Evolutionary conservation across 257 asterid species (phyloP).

Genomic region (Nemophila menziesii): DNA sequence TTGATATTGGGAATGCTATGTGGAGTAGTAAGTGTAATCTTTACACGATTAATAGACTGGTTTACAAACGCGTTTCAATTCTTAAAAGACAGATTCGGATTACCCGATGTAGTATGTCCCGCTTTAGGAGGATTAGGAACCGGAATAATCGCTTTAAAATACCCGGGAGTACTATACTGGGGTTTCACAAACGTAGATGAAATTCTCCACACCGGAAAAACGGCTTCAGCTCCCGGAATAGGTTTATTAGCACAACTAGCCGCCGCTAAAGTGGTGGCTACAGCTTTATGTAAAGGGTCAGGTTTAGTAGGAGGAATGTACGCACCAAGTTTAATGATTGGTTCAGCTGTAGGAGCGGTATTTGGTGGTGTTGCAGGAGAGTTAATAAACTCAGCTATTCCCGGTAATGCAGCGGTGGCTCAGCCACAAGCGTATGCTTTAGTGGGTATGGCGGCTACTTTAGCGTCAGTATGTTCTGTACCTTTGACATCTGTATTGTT

Average conservation of each 20-base stretch:
- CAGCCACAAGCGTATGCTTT: constrained; percentile 98
- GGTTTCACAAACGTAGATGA: constrained; percentile 97
- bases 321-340: constrained; percentile 99
- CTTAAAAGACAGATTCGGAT: constrained; percentile 55
- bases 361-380: constrained; percentile 95
- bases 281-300: constrained; percentile 90
- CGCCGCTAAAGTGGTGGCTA: constrained; percentile 91
- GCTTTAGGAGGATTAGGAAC: constrained; percentile 98
- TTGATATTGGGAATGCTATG: constrained; percentile 93
- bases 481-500: constrained; percentile 93
- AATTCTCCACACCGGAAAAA: constrained; percentile 91
- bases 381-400: constrained; percentile 83
- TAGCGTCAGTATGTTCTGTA: constrained; percentile 92
- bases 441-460: constrained; percentile 99
- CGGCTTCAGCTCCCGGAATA: constrained; percentile 98
- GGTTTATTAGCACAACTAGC: constrained; percentile 84
- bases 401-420: constrained; percentile 92
- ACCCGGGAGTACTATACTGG: constrained; percentile 96
- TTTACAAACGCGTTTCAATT: constrained; percentile 53
- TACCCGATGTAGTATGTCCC: constrained; percentile 85
- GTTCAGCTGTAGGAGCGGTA: constrained; percentile 98
- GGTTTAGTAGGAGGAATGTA: constrained; percentile 94
- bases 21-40: constrained; percentile 90
- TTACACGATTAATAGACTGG: constrained; percentile 72
- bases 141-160: constrained; percentile 86